Percentiles rank a stretch among this genome's conserved stretches.
These are phyloP conservation scores for Lactifluus rugatus DNA, from an alignment of 768 basidiomycete species.

Conservation along the genomic window DNA sequence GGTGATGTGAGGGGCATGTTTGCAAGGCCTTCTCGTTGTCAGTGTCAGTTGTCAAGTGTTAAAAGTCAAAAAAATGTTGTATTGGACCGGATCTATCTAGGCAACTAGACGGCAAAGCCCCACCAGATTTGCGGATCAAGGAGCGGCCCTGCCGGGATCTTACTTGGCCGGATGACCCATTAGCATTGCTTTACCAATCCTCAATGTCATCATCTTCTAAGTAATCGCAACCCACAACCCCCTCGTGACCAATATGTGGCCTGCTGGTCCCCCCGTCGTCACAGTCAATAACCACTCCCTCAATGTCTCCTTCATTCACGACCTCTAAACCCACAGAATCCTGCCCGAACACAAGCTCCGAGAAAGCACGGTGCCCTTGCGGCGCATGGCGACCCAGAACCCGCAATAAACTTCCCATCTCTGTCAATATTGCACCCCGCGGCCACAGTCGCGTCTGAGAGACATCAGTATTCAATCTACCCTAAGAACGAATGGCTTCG, in stretches of 20 bases:
- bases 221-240: constrained; percentile 1
- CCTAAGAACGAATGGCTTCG: not conserved
- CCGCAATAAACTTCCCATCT: constrained; percentile 13
- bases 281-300: not conserved
- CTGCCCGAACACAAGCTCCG: constrained; percentile 13
- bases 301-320: constrained; percentile 7
- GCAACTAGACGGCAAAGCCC: too few relatives aligned
- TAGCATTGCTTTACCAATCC: constrained; percentile 1
- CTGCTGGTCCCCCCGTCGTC: not conserved
- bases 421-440: constrained; percentile 3
- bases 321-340: not conserved
- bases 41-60: not conserved
- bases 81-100: too few relatives aligned
- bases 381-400: not conserved
- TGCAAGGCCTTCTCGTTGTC: not conserved
- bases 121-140: too few relatives aligned
- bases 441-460: constrained; percentile 11
- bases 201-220: constrained; percentile 19
- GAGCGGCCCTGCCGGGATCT: too few relatives aligned
- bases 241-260: not conserved
- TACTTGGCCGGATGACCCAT: too few relatives aligned
- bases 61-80: not conserved
- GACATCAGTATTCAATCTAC: not conserved
- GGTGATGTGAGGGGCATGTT: constrained; percentile 70
- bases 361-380: constrained; percentile 11